Percentiles rank a stretch among this genome's conserved stretches.
These are phyloP conservation scores for Corymbia calophylla DNA, from an alignment of 441 rosid species.

Conservation along the genomic window DNA sequence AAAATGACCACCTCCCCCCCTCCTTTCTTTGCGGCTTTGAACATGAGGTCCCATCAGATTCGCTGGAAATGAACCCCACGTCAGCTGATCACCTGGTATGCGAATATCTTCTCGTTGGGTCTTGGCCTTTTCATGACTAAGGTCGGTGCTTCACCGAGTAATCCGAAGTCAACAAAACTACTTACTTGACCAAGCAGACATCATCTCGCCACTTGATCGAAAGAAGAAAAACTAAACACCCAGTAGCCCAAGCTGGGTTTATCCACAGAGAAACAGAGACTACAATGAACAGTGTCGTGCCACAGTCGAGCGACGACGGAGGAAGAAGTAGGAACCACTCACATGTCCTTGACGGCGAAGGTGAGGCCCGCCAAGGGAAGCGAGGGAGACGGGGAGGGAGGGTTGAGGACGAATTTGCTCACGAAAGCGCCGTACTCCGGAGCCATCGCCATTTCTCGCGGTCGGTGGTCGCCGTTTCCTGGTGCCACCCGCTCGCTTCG, in stretches of 20 bases:
- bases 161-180: neutral
- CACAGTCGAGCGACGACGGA: neutral
- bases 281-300: neutral
- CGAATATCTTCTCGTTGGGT: neutral
- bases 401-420: slow-evolving; percentile 50
- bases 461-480: neutral
- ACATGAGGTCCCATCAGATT: neutral
- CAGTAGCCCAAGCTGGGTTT: neutral
- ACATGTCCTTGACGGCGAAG: slow-evolving; percentile 94
- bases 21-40: neutral
- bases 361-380: slow-evolving; percentile 58
- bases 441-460: neutral
- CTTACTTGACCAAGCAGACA: neutral
- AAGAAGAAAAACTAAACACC: neutral
- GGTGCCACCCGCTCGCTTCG: neutral
- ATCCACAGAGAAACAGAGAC: neutral
- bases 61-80: neutral
- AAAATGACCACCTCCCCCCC: neutral
- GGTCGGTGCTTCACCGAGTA: neutral
- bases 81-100: neutral
- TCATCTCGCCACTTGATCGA: neutral
- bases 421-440: slow-evolving; percentile 76
- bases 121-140: neutral
- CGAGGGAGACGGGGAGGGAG: slow-evolving; percentile 36
- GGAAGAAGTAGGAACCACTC: slow-evolving; percentile 2